phyloP scores from a whole-genome alignment of 495 filamentous ascomycete species.

The Trichocladium antarcticum region DNA sequence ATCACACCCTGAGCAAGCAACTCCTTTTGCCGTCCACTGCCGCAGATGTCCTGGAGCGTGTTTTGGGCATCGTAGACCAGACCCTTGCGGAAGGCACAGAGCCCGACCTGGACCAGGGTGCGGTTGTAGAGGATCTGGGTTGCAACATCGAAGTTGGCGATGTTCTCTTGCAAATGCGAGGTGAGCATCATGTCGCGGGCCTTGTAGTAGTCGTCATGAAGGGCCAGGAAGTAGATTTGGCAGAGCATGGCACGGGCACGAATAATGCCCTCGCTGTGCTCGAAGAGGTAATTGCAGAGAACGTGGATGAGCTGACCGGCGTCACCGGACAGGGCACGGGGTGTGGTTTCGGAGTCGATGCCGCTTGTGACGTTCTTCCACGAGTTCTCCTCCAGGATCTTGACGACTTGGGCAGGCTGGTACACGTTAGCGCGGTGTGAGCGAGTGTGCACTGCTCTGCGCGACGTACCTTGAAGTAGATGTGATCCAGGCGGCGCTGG shows the following conservation, averaged over 20 bases:
- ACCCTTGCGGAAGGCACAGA: constrained; percentile 94
- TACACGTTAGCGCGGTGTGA: constrained; percentile 18
- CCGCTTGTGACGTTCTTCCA: constrained; percentile 70
- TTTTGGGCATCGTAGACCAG: constrained; percentile 96
- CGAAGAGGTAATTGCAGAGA: constrained; percentile 89
- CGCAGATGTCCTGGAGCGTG: constrained; percentile 93
- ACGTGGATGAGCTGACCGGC: constrained; percentile 67
- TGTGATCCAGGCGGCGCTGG: constrained; percentile 87
- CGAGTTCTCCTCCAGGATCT: constrained; percentile 79
- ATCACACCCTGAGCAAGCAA: constrained; percentile 94
- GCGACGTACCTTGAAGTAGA: constrained; percentile 83
- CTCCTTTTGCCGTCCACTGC: constrained; percentile 94
- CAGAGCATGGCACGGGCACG: constrained; percentile 94
- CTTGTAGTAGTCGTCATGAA: constrained; percentile 95
- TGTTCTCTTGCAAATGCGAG: constrained; percentile 97
- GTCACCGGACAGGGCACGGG: constrained; percentile 52
- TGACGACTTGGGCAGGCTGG: constrained; percentile 79
- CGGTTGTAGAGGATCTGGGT: constrained; percentile 99
- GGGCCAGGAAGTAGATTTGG: constrained; percentile 94
- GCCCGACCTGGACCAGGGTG: constrained; percentile 91
- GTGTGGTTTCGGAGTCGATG: constrained; percentile 70
- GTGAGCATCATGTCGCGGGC: constrained; percentile 98
- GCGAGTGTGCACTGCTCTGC: background rate
- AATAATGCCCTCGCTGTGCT: constrained; percentile 86
- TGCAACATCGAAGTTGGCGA: constrained; percentile 85